Base-by-base conservation (phyloP, 768 basidiomycete genomes). In the Rickenella mellea region DNA sequence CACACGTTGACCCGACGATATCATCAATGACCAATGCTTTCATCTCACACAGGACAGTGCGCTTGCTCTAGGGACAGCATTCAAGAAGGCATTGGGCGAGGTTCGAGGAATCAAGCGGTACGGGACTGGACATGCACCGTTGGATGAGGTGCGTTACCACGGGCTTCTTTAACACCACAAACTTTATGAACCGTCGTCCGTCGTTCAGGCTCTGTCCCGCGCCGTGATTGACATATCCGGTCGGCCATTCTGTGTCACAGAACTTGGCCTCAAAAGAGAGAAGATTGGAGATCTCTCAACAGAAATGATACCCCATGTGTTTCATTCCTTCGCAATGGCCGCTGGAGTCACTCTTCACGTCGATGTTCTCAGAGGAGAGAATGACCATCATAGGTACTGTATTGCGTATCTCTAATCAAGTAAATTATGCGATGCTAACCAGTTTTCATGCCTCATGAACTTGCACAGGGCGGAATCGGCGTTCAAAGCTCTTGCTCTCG, bases 221-320 rank as follows among this genome's bases (percentile, higher is more conserved):
- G 92, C 91, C 14, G 96, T 99, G 36, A 90, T 99, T 47, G 96
- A 99, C 62, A 98, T 99, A 47, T 98, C 96, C 57, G 91, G 92
- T 44, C 80, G 96, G 27, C 94, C 96, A 2, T 96, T 83, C 67
- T 99, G 96, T 61, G 82, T 93, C 41, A 85, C 88, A 19, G 83
- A 97, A 47, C 77, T 99, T 27, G 84, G 83, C 46, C 72, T 91
- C 45, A 81, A 77, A 60, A 73, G 89, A 44, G 90, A 93, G 61
- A 93, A 92, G 65, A 81, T 93, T 29, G 90, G 89, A n/a, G 88
- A 93, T 50, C 73, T 93, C 39, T 92, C 89, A 20, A 90, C 90
- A 6, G 96, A 99, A 68, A 97, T 99, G 93, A 81, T 99, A 42
- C 89, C 94, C 25, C 96, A 99, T 59, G 74, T 99, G 41, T 89